phyloP scores from a whole-genome alignment of 805 yeast genomes.

The Metschnikowia dekortorum region DNA sequence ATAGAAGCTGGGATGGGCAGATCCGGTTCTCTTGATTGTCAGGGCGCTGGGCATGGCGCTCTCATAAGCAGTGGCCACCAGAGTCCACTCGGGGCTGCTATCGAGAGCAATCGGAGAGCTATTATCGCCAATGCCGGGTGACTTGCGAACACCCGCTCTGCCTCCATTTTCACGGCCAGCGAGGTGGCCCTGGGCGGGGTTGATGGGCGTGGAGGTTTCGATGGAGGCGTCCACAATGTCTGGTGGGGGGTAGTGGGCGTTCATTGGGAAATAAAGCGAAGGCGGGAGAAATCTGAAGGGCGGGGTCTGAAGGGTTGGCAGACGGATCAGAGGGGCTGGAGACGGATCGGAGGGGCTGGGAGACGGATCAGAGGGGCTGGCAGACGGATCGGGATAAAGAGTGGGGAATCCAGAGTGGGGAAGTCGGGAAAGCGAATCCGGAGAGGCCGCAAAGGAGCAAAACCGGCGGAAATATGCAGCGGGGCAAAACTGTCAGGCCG shows the following conservation, averaged over 20 bases:
- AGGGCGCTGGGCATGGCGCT: not conserved
- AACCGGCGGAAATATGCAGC: no score
- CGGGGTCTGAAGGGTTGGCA: not conserved
- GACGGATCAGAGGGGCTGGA: no score
- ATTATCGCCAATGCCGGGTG: not conserved
- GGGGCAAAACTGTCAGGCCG: no score
- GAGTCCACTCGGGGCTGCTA: not conserved
- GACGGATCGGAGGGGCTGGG: no score
- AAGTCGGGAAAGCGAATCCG: no score
- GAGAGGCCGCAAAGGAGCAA: no score
- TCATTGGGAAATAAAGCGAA: not conserved
- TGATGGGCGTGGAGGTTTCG: conserved; percentile 20
- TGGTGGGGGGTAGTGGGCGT: conserved; percentile 2
- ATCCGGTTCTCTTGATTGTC: not conserved
- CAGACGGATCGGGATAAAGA: no score
- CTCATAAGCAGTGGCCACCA: not conserved
- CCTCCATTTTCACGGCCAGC: not conserved
- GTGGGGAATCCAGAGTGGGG: no score
- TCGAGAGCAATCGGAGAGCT: conserved; percentile 9
- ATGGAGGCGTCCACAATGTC: conserved; percentile 12
- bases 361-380: no score
- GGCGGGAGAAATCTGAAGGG: not conserved
- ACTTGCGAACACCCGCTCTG: not conserved
- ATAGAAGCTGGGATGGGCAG: conserved; percentile 7
- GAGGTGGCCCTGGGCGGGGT: conserved; percentile 1